These are phyloP conservation scores for Trichoderma aggressivum DNA, from an alignment of 2,329 filamentous ascomycete species.

Conservation along the genomic window DNA sequence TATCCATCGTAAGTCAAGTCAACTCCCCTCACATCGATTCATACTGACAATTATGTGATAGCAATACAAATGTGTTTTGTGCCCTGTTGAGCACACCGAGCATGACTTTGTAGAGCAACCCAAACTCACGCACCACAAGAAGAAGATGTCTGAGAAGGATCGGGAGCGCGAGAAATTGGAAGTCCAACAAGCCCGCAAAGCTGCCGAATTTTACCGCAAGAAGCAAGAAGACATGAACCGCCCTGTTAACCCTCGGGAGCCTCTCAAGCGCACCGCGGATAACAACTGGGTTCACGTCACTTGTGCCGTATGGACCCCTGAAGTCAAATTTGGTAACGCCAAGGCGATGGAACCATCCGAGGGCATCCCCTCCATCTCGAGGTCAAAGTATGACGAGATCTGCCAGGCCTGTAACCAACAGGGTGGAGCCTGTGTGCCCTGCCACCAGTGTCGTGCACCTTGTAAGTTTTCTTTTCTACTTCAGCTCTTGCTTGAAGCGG, in stretches of 20 bases:
- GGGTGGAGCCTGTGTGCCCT: conserved; percentile 76
- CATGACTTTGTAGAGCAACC: conserved; percentile 78
- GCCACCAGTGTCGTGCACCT: conserved; percentile 65
- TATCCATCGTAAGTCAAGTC: conserved; percentile 71
- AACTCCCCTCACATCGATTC: not conserved
- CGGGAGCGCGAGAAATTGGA: conserved; percentile 84
- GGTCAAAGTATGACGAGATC: conserved; percentile 66
- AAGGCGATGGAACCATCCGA: conserved; percentile 81
- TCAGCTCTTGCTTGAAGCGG: not conserved
- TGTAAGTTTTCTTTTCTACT: conserved; percentile 34
- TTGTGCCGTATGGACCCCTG: conserved; percentile 86
- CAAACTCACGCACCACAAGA: conserved; percentile 56
- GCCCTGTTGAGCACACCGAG: conserved; percentile 76
- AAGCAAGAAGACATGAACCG: conserved; percentile 81
- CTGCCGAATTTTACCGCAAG: conserved; percentile 76
- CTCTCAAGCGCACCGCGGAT: conserved; percentile 87
- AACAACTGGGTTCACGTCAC: conserved; percentile 98
- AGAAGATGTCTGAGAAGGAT: conserved; percentile 87
- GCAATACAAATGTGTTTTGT: conserved; percentile 91
- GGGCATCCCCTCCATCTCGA: conserved; percentile 79
- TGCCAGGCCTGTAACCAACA: conserved; percentile 81
- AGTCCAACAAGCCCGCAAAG: conserved; percentile 75
- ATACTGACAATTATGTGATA: conserved; percentile 33
- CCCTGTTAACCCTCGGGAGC: conserved; percentile 79
- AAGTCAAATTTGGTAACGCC: conserved; percentile 88